Base-by-base conservation (phyloP, 176 grass and related monocot genomes). In the Metroxylon sagu region DNA sequence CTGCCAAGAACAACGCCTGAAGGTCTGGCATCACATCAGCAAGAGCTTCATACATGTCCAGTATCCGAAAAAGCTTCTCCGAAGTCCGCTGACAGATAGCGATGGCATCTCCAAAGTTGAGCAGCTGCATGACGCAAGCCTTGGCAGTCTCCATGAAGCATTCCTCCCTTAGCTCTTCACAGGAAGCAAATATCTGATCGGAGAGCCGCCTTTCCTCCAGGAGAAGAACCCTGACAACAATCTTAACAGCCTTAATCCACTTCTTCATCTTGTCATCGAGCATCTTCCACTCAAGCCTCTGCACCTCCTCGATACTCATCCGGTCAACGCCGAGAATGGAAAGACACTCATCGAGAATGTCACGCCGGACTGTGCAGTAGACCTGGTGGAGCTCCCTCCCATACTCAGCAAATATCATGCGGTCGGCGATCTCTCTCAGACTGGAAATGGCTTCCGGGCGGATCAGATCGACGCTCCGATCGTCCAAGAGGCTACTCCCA, bases 261-360 rank as follows among this genome's bases (percentile, higher is more conserved):
- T 88, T 97, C 81, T 97, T 97, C 75, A 90, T 91, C 78, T 88
- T 97, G 69, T 97, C 93, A 61, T 91, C 89, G 0, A 91, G 84
- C 48, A 72, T 65, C 58, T 70, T 73, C 93, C 93, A 97, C 62
- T 97, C 92, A 18, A 83, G 27, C 14, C 81, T 75, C 74, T 97
- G 93, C 5, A 97, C 93, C 78, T 97, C 93, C 2, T 97, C 93
- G 52, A 97, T 97, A 73, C 93, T 97, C 51, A 91, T 83, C 26
- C 87, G 66, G 54, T 91, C 93, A 1, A 97, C 76, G 0, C 93
- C 87, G 4, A 97, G 81, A 21, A 97, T 76, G 0, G 52, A 60
- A 63, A 97, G 84, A 55, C 84, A 97, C 53, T 91, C 93, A 16
- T 97, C 87, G 5, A 97, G 79, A 26, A 91, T 68, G 49, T 97